Evolutionary conservation across 768 basidiomycete species (phyloP), one percentile per base, ranked within the genome.

Genomic region (Trametes cingulata): DNA sequence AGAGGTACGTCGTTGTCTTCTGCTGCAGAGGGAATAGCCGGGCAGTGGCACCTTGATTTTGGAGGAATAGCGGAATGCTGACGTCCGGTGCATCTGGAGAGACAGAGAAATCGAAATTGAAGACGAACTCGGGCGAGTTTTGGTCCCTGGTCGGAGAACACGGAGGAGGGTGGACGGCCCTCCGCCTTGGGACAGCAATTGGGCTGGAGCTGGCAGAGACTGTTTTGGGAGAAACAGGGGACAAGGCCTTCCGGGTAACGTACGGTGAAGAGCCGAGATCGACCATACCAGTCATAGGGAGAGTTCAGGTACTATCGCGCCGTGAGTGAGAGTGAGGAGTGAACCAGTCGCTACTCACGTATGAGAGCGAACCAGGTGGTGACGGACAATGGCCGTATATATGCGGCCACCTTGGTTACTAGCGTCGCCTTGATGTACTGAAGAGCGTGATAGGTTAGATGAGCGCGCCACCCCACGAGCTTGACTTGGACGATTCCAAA

Each of bases 51-150:
- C 60, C 53, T 14, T 56, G 48, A 25, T 65, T 60, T 20, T 65
- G 64, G 14, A 65, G 35, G 19, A 58, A 49, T 12, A 46, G 19
- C 22, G 52, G 56, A 1, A 54, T 10, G 24, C 33, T 55, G 33
- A 20, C 10, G 9, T 27, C 37, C 27, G 39, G 42, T 19, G n/a
- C 15, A 22, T 52, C 54, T 22, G 64, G 64, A 5, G 63, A 64
- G 36, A 63, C 35, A 8, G 63, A 64, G 20, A 65, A 61, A 25
- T 61, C 60, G 52, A 65, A 59, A 52, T 65, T 58, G 56, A 65
- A 65, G 42, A 65, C 60, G 37, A 65, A 35, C 12, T 65, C 64
- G 6, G 64, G 64, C 6, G 64, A 61, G 22, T 57, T 42, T 40
- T 51, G 53, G n/a, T 54, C 41, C 15, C 64, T 52, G 2, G 45